These are phyloP conservation scores for Sporothrix globosa DNA, from an alignment of 2,329 filamentous ascomycete species.

Conservation along the genomic window DNA sequence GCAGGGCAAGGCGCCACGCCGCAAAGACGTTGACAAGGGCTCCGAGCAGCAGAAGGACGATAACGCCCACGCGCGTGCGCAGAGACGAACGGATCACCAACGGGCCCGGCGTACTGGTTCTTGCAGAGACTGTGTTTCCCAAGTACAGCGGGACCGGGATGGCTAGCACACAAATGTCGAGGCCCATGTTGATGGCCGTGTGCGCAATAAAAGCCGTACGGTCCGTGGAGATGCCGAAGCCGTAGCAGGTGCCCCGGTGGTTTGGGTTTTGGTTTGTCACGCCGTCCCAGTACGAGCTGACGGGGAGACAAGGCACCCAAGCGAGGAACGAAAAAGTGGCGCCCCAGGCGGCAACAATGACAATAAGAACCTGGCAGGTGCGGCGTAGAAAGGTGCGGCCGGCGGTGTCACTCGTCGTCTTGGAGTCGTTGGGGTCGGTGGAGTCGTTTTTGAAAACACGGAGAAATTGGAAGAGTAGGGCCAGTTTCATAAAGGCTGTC, in stretches of 20 bases:
- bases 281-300: constrained; percentile 36
- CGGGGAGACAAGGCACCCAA: constrained; percentile 38
- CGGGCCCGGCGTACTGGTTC: not conserved
- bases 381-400: constrained; percentile 31
- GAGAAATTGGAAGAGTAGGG: constrained; percentile 39
- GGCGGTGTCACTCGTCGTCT: not conserved
- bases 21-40: constrained; percentile 37
- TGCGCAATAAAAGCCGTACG: constrained; percentile 42
- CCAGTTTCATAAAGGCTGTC: constrained; percentile 38
- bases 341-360: constrained; percentile 37
- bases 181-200: constrained; percentile 42
- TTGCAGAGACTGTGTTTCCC: constrained; percentile 34
- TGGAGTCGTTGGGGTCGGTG: not conserved
- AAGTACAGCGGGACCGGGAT: constrained; percentile 44
- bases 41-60: constrained; percentile 37
- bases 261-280: not conserved
- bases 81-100: not conserved
- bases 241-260: constrained; percentile 33
- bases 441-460: constrained; percentile 35
- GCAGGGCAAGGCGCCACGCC: constrained; percentile 37
- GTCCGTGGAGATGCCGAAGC: constrained; percentile 32
- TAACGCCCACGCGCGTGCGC: constrained; percentile 40
- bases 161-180: constrained; percentile 43
- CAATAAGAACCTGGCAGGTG: constrained; percentile 35
- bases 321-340: constrained; percentile 36